Conservation (phyloP, 495 filamentous ascomycete genomes). For the Penicillium ochrochloron region DNA sequence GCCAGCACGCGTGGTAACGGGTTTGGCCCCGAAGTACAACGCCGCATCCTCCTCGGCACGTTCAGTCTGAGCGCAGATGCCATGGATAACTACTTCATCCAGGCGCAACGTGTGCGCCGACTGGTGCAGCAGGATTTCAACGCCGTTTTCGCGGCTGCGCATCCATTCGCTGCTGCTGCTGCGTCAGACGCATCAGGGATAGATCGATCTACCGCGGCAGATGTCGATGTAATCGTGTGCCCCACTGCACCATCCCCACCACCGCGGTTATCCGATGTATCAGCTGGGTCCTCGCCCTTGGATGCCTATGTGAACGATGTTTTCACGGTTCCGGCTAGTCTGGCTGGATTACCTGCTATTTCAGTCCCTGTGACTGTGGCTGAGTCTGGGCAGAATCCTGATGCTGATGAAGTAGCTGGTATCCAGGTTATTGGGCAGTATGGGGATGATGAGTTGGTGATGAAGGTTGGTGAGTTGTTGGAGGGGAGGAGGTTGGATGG, state of each 20-base stretch:
- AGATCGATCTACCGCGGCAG: constrained; percentile 42
- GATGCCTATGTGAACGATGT: constrained; percentile 88
- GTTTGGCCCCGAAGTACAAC: constrained; percentile 83
- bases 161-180: constrained; percentile 57
- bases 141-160: constrained; percentile 66
- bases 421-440: constrained; percentile 92
- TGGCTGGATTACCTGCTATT: constrained; percentile 89
- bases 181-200: constrained; percentile 36
- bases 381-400: constrained; percentile 30
- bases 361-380: constrained; percentile 70
- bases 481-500: constrained; percentile 30
- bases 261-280: constrained; percentile 62
- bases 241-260: constrained; percentile 83
- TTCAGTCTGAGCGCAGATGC: constrained; percentile 90
- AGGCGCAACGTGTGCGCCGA: constrained; percentile 86
- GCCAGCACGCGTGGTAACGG: constrained; percentile 69
- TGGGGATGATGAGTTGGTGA: constrained; percentile 73
- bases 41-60: constrained; percentile 85
- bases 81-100: constrained; percentile 95
- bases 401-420: constrained; percentile 57
- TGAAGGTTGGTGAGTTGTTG: constrained; percentile 46
- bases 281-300: constrained; percentile 39
- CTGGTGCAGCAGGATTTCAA: constrained; percentile 88
- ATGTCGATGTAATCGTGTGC: constrained; percentile 85
- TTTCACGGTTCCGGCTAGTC: constrained; percentile 90